Conservation (phyloP, 495 filamentous ascomycete species). For the Aspergillus mulundensis region DNA sequence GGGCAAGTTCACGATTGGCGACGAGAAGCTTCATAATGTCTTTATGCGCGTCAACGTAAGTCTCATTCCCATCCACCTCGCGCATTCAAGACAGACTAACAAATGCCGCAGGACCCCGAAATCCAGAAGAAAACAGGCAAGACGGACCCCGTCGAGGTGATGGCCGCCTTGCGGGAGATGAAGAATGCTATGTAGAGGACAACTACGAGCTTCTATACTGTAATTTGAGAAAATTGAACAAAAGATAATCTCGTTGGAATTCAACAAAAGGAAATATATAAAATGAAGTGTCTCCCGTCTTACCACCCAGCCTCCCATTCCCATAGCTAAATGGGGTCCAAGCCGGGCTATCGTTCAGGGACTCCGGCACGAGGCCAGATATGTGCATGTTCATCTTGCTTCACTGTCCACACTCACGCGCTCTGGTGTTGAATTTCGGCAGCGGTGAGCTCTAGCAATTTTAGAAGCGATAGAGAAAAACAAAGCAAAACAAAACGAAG, state of each 20-base stretch:
- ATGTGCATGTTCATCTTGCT: conserved; percentile 51
- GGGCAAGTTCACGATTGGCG: conserved; percentile 93
- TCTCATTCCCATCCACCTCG: too few species aligned
- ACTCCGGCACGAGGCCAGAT: conserved; percentile 17
- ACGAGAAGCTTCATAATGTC: conserved; percentile 98
- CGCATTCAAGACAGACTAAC: too few species aligned
- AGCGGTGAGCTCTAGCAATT: conserved; percentile 66
- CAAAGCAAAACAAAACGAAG: not conserved
- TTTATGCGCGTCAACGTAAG: conserved; percentile 88
- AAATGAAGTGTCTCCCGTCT: conserved; percentile 35
- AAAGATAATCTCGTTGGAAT: too few species aligned
- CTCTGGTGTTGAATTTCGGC: conserved; percentile 50
- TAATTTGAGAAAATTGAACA: not conserved
- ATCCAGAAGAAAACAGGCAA: conserved; percentile 82
- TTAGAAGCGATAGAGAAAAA: conserved; percentile 42
- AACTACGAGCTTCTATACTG: not conserved
- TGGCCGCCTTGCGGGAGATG: conserved; percentile 83
- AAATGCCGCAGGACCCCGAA: conserved; percentile 60
- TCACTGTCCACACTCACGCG: conserved; percentile 63
- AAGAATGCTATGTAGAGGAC: conserved; percentile 46
- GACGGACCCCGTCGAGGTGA: conserved; percentile 79
- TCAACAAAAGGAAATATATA: not conserved
- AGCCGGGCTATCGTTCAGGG: conserved; percentile 41
- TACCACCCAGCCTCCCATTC: conserved; percentile 46
- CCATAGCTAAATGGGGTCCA: conserved; percentile 52